Evolutionary conservation across 176 grass and related monocot species (phyloP).

Genomic region (Eremochloa ophiuroides): DNA sequence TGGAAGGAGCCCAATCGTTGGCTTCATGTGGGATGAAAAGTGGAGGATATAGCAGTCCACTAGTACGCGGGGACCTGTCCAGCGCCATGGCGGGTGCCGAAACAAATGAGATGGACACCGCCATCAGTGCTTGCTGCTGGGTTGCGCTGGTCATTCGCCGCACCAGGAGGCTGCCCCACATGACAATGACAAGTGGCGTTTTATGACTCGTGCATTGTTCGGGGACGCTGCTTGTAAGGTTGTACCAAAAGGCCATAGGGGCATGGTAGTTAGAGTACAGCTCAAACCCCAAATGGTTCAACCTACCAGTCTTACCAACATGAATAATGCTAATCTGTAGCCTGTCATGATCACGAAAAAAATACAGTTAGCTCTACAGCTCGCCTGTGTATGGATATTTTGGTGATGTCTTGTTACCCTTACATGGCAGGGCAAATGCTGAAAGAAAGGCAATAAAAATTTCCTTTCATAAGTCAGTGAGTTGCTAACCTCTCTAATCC

Average conservation of each 20-base stretch:
- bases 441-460: neutral
- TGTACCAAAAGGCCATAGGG: neutral
- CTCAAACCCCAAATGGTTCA: neutral
- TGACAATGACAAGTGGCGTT: neutral
- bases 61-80: too few relatives aligned
- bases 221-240: neutral
- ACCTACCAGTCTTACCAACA: neutral
- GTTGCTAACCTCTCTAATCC: neutral
- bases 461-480: neutral
- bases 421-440: neutral
- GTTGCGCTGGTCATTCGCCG: too few relatives aligned
- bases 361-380: conserved; percentile 13
- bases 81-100: too few relatives aligned
- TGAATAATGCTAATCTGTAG: neutral
- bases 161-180: too few relatives aligned
- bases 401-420: neutral
- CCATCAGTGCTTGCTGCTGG: too few relatives aligned
- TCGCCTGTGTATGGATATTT: neutral
- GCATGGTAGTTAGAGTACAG: neutral
- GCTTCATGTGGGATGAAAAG: too few relatives aligned
- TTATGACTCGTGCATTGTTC: neutral
- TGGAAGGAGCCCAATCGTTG: too few relatives aligned
- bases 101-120: too few relatives aligned
- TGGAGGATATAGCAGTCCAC: too few relatives aligned
- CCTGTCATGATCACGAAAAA: neutral